Base-by-base conservation (phyloP, 176 grass and related monocot genomes). In the Olyra latifolia region DNA sequence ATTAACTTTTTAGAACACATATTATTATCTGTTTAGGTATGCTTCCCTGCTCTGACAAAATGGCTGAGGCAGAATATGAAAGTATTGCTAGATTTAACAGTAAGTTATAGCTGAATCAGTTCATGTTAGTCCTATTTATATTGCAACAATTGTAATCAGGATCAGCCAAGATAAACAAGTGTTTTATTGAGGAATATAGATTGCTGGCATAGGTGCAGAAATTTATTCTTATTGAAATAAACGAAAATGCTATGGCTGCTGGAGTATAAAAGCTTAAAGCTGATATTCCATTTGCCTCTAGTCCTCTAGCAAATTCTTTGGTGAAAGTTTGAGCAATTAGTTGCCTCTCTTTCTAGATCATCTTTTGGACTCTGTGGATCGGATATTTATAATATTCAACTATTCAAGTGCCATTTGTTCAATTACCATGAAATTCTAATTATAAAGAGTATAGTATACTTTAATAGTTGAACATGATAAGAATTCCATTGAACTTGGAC, bases 181-280 rank as follows among this genome's bases (percentile, higher is more conserved):
- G 25, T 22, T 22, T 23, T 64, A 11, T 30, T 38, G 58, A 77
- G 29, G 23, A 8, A 58, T 10, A 27, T 28, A 61, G 42, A 62
- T 3, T 64, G 64, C 16, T 64, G 13, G 60, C 7, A 46, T 46
- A 39, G 50, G 29, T 44, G 40, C 74, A 61, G 39, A 60, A 24
- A 60, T 40, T 60, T 75, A 19, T 9, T 12, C 22, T 38, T 61
- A 76, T 12, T 76, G 40, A 17, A 76, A 45, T 61, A 66, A 47
- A 86, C 17, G 49, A 63, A 74, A 74, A 41, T 75, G 41, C 27
- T 74, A 86, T 80, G 47, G 69, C 48, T 74, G 17, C 48, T 29
- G 17, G 74, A 62, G 61, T 83, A 40, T 43, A 82, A 66, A 63
- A 20, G 46, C 22, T 25, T 2, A 66, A 63, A 28, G 46, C 22